Conservation (phyloP, 1,284 basidiomycete species). For the Ganoderma sinense region DNA sequence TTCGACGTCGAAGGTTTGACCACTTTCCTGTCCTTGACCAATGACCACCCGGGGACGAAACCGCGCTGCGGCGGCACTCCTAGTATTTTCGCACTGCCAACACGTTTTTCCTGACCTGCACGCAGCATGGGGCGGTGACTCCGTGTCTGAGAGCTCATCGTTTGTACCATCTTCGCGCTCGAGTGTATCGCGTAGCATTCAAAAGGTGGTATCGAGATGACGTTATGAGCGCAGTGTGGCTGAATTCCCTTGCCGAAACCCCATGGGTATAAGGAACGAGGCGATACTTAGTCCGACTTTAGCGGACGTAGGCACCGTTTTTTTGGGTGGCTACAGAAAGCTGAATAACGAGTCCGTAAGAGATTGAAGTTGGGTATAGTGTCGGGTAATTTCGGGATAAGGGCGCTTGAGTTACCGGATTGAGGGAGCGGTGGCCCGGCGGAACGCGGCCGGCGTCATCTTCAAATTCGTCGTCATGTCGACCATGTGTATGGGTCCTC, state of each 20-base stretch:
- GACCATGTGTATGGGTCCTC: no score
- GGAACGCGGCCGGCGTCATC: background rate
- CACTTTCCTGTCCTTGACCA: no score
- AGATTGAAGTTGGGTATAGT: background rate
- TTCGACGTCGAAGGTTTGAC: no score
- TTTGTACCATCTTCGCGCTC: background rate
- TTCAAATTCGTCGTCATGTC: background rate
- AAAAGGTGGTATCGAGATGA: background rate
- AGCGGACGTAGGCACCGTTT: no score
- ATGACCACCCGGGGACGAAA: no score
- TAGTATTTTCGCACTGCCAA: no score
- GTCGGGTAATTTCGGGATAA: background rate
- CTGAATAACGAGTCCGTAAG: background rate
- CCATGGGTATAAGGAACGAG: background rate
- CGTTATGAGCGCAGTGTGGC: background rate
- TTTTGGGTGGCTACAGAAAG: no score
- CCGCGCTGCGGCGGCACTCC: no score
- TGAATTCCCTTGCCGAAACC: background rate
- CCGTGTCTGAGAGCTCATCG: background rate
- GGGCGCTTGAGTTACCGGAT: background rate
- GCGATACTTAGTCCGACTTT: background rate
- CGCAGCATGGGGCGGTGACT: background rate
- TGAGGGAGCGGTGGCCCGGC: background rate
- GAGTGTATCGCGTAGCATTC: background rate
- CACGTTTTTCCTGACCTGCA: background rate